phyloP scores from a whole-genome alignment of 2,329 filamentous ascomycete genomes.

The Colletotrichum cuscutae region DNA sequence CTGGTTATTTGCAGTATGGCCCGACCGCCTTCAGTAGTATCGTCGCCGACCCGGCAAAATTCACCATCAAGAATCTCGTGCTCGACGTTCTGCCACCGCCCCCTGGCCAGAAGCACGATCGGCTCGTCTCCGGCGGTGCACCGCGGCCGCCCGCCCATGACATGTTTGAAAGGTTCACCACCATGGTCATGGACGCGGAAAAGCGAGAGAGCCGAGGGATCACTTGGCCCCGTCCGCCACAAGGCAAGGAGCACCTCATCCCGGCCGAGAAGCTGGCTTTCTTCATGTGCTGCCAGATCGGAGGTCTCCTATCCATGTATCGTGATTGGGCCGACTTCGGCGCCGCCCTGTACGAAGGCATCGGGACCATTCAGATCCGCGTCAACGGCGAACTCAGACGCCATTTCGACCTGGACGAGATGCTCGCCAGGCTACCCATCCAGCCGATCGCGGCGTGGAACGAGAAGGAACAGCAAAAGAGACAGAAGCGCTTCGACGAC shows the following conservation, averaged over 20 bases:
- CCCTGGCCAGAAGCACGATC: conserved; percentile 29
- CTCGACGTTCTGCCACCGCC: conserved; percentile 34
- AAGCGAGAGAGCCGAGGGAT: conserved; percentile 24
- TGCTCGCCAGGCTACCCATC: conserved; percentile 31
- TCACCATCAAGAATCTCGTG: conserved; percentile 32
- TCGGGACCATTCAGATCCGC: conserved; percentile 35
- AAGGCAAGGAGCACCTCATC: conserved; percentile 28
- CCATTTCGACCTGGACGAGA: conserved; percentile 34
- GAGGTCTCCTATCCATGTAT: conserved; percentile 32
- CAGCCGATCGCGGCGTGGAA: conserved; percentile 32
- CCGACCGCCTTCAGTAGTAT: conserved; percentile 31
- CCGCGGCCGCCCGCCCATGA: conserved; percentile 11
- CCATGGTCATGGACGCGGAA: conserved; percentile 26
- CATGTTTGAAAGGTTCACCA: conserved; percentile 30
- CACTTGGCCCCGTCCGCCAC: conserved; percentile 31
- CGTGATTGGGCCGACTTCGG: conserved; percentile 34
- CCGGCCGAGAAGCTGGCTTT: conserved; percentile 36
- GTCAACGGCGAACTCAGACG: conserved; percentile 34
- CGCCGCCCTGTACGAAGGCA: conserved; percentile 28
- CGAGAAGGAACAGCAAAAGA: conserved; percentile 26
- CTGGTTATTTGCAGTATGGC: conserved; percentile 32
- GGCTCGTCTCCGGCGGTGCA: conserved; percentile 26
- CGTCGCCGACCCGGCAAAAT: conserved; percentile 20
- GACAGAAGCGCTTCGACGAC: conserved; percentile 30
- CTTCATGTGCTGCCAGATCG: conserved; percentile 35